A percentile compares a stretch with the other conserved stretches of the same genome.
These are phyloP conservation scores for Secale cereale DNA, from an alignment of 176 grass and related monocot species.

Conservation along the genomic window DNA sequence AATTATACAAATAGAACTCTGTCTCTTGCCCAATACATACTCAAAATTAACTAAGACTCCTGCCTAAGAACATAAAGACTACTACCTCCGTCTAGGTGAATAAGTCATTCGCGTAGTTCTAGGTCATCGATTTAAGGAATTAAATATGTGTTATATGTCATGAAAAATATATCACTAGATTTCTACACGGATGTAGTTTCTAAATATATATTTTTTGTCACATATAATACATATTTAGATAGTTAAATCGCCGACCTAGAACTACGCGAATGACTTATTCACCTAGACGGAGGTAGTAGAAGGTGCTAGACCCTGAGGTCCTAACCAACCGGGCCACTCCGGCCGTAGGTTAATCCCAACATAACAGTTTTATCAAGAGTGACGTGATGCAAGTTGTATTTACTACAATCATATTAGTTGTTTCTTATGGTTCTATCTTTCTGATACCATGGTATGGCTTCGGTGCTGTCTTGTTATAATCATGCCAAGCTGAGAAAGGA, in stretches of 20 bases:
- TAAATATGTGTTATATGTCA: no score
- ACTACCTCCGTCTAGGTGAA: no score
- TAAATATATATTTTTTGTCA: no score
- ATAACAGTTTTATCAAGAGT: slow-evolving; percentile 11
- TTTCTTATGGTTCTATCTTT: not conserved
- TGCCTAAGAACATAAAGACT: not conserved
- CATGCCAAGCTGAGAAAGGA: slow-evolving; percentile 2
- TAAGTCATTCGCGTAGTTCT: no score
- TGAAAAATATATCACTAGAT: no score
- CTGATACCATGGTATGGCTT: not conserved
- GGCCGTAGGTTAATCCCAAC: not conserved
- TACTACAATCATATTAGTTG: not conserved
- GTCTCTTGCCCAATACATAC: not conserved
- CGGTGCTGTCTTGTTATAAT: not conserved
- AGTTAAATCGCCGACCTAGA: no score
- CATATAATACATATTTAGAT: no score
- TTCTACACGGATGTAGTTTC: no score
- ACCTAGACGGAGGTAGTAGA: no score
- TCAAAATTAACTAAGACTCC: not conserved
- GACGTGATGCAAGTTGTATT: not conserved
- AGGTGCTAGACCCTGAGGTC: not conserved
- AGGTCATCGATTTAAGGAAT: no score
- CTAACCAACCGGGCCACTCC: not conserved
- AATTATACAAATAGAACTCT: not conserved
- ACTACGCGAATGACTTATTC: no score